Evolutionary conservation across 305 asterid species (phyloP).

Genomic region (Vinca major): DNA sequence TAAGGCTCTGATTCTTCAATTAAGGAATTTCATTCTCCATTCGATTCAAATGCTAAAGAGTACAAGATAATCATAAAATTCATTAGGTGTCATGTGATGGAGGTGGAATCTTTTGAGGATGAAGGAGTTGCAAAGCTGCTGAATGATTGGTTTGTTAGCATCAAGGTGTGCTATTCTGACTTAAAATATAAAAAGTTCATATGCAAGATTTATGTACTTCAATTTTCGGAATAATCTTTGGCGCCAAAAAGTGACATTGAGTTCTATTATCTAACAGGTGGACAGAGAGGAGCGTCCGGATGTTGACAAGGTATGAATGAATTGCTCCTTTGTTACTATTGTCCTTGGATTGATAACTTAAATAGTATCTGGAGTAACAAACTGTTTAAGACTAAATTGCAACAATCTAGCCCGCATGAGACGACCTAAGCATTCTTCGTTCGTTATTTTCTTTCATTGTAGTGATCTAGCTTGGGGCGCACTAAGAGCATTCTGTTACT

Average conservation of each 20-base stretch:
- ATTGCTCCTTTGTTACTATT: not conserved
- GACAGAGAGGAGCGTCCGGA: conserved; percentile 97
- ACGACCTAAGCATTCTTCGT: not conserved
- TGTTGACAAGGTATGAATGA: conserved; percentile 64
- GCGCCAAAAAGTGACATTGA: not conserved
- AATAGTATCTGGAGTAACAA: not conserved
- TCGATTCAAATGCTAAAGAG: not conserved
- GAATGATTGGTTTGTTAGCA: conserved; percentile 81
- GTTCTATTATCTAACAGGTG: conserved; percentile 38
- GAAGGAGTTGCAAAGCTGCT: conserved; percentile 74
- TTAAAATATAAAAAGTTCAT: not conserved
- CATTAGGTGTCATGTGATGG: conserved; percentile 96
- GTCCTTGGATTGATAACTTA: not conserved
- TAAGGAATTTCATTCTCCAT: not conserved
- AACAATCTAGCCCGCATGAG: not conserved
- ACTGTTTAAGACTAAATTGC: not conserved
- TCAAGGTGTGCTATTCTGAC: conserved; percentile 44
- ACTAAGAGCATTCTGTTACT: conserved; percentile 6
- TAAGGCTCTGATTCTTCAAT: conserved; percentile 25
- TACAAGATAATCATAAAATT: conserved; percentile 7
- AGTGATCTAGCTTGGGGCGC: not conserved
- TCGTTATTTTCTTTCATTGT: not conserved
- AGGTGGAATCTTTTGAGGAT: conserved; percentile 87
- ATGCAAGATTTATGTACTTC: not conserved
- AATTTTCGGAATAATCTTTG: not conserved